Evolutionary conservation across 129 eudicot genomes (phyloP).

Genomic region (Pseudognaphalium luteoalbum): DNA sequence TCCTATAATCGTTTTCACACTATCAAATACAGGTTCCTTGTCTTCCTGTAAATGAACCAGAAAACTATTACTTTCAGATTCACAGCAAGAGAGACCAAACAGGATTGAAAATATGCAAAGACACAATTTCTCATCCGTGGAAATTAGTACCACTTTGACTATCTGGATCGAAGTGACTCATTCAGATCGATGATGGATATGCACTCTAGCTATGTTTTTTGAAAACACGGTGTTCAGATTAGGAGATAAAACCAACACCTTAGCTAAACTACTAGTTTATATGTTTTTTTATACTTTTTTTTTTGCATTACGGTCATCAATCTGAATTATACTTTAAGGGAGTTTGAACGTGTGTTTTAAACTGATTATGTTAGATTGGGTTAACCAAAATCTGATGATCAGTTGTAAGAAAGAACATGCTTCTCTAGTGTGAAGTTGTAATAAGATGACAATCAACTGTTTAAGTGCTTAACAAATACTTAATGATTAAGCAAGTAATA

Average conservation of each 20-base stretch:
- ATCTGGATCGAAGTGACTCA: not conserved
- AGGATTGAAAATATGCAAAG: not conserved
- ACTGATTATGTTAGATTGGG: not conserved
- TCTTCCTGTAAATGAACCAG: slow-evolving; percentile 64
- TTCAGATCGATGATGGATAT: not conserved
- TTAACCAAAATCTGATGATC: not conserved
- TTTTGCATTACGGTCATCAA: not conserved
- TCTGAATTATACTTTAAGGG: too few species aligned
- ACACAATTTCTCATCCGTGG: not conserved
- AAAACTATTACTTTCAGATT: not conserved
- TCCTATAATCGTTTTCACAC: slow-evolving; percentile 76
- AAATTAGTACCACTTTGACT: not conserved
- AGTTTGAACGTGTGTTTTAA: not conserved
- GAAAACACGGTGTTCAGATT: not conserved
- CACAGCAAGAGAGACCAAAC: not conserved
- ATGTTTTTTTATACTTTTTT: not conserved
- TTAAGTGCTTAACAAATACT: not conserved
- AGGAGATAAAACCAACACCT: not conserved
- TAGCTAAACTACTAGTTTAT: too few species aligned
- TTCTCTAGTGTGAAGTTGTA: slow-evolving; percentile 1
- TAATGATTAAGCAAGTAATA: too few species aligned
- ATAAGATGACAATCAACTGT: not conserved
- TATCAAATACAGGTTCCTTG: slow-evolving; percentile 93
- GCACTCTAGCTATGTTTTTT: not conserved
- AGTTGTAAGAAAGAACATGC: not conserved